Evolutionary conservation across 495 filamentous ascomycete species (phyloP).

Genomic region (Xylaria castorea): DNA sequence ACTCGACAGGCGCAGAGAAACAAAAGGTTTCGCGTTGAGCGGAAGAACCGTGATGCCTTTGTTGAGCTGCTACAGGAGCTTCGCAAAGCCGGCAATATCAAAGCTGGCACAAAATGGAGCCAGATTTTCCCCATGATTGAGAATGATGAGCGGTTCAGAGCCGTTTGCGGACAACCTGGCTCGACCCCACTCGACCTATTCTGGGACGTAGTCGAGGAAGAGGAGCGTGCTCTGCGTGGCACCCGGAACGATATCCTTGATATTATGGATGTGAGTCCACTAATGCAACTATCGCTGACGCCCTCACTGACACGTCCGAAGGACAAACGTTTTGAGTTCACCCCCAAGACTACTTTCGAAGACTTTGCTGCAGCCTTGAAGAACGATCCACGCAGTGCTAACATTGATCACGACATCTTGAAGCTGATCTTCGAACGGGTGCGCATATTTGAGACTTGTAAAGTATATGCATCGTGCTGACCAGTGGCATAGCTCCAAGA

Average conservation of each 20-base stretch:
- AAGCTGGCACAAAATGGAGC: conserved; percentile 89
- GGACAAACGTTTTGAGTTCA: conserved; percentile 92
- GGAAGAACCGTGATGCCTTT: conserved; percentile 84
- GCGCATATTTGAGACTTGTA: conserved; percentile 27
- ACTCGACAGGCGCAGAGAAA: conserved; percentile 85
- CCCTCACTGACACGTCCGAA: conserved; percentile 46
- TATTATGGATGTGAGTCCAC: conserved; percentile 78
- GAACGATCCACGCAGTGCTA: conserved; percentile 82
- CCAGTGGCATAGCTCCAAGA: conserved; percentile 68
- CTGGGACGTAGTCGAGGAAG: conserved; percentile 96
- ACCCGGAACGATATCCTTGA: conserved; percentile 87
- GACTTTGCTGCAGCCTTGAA: conserved; percentile 81
- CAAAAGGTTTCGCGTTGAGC: conserved; percentile 77
- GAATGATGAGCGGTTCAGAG: conserved; percentile 82
- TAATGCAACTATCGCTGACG: not conserved
- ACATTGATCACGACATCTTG: conserved; percentile 77
- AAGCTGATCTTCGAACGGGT: conserved; percentile 80
- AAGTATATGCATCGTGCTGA: conserved; percentile 30
- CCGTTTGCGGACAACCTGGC: conserved; percentile 84
- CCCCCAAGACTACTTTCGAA: conserved; percentile 81
- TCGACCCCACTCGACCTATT: conserved; percentile 94
- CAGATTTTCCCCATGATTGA: conserved; percentile 78
- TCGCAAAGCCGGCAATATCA: conserved; percentile 79
- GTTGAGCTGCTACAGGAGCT: conserved; percentile 74
- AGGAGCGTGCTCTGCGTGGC: conserved; percentile 80